Conservation (phyloP, 2,329 filamentous ascomycete genomes). For the Calonectria henricotiae region DNA sequence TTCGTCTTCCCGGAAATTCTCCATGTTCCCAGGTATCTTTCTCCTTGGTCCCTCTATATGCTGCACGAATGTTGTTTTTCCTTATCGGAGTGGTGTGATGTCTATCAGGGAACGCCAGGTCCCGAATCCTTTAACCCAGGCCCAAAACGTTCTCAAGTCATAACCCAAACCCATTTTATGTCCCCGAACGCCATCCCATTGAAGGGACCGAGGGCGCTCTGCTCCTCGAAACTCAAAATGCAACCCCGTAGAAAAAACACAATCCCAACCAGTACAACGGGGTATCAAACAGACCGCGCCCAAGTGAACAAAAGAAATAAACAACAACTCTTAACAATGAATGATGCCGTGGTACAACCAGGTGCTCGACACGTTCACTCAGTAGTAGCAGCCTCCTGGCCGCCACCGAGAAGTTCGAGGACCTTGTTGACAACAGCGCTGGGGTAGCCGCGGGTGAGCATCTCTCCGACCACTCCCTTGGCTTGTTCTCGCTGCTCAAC, state of each 20-base stretch:
- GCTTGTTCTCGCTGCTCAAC: slow-evolving; percentile 86
- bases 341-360: slow-evolving; percentile 17
- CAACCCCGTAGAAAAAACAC: slow-evolving; percentile 46
- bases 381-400: slow-evolving; percentile 58
- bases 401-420: slow-evolving; percentile 84
- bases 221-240: slow-evolving; percentile 44
- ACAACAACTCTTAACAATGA: slow-evolving; percentile 39
- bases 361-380: slow-evolving; percentile 44
- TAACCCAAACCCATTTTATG: slow-evolving; percentile 49
- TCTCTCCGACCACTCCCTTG: slow-evolving; percentile 87
- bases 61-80: slow-evolving; percentile 53
- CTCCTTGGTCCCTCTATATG: slow-evolving; percentile 48
- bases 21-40: slow-evolving; percentile 41
- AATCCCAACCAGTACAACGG: slow-evolving; percentile 50
- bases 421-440: slow-evolving; percentile 95
- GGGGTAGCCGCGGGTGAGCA: slow-evolving; percentile 91
- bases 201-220: slow-evolving; percentile 43
- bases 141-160: slow-evolving; percentile 42
- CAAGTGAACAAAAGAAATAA: slow-evolving; percentile 51
- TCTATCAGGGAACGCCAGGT: slow-evolving; percentile 59
- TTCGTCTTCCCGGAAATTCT: slow-evolving; percentile 42
- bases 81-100: slow-evolving; percentile 67
- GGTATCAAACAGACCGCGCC: slow-evolving; percentile 55
- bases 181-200: slow-evolving; percentile 53
- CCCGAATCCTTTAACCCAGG: slow-evolving; percentile 50